phyloP scores from a whole-genome alignment of 1,139 yeast species.

The Zygoascus hellenicus region DNA sequence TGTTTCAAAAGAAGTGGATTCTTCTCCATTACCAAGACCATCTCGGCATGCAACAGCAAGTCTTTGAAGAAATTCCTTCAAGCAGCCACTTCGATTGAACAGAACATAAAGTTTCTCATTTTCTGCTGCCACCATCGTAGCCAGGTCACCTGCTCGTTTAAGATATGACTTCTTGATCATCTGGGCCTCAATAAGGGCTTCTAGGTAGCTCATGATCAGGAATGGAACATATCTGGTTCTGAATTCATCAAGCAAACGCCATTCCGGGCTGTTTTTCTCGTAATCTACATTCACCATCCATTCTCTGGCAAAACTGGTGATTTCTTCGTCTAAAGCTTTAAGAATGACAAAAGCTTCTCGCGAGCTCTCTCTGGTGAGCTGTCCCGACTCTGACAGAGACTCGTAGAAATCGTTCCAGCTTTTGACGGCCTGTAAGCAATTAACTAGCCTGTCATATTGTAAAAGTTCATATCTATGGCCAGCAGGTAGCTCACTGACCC shows the following conservation, averaged over 20 bases:
- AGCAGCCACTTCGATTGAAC: slow-evolving; percentile 54
- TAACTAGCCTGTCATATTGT: slow-evolving; percentile 46
- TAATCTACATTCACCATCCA: slow-evolving; percentile 20
- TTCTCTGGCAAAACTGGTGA: slow-evolving; percentile 18
- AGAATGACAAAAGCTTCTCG: slow-evolving; percentile 17
- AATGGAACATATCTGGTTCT: slow-evolving; percentile 71
- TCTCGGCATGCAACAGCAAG: slow-evolving; percentile 54
- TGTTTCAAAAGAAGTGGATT: slow-evolving; percentile 20
- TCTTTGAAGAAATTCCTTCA: slow-evolving; percentile 54
- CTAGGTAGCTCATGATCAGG: slow-evolving; percentile 56
- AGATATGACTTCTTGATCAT: slow-evolving; percentile 35
- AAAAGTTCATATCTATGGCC: slow-evolving; percentile 46
- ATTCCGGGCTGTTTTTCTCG: slow-evolving; percentile 8
- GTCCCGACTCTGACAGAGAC: slow-evolving; percentile 1
- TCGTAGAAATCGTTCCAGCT: slow-evolving; percentile 21
- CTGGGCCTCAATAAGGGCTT: slow-evolving; percentile 43
- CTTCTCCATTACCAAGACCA: slow-evolving; percentile 35
- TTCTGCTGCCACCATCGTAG: slow-evolving; percentile 51
- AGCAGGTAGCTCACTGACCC: slow-evolving; percentile 35
- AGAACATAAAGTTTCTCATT: slow-evolving; percentile 45
- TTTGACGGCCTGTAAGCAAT: slow-evolving; percentile 30
- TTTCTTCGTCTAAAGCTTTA: slow-evolving; percentile 14
- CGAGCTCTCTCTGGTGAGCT: slow-evolving; percentile 13
- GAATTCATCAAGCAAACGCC: slow-evolving; percentile 30
- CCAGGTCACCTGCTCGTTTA: slow-evolving; percentile 51